Evolutionary conservation across 257 asterid species (phyloP).

Genomic region (Solanum virginianum): DNA sequence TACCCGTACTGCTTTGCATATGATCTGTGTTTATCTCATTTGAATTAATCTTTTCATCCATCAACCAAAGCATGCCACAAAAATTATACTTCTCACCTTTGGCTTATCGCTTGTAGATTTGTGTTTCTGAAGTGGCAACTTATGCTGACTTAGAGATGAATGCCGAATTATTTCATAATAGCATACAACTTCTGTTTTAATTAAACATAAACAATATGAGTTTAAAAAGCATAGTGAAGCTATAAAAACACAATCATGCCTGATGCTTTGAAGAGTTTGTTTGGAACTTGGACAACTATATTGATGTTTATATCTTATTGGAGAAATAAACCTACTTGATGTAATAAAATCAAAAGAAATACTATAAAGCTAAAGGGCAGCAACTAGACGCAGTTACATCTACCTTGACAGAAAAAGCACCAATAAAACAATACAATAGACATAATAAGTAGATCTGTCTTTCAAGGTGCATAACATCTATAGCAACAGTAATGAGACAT

Average conservation of each 20-base stretch:
- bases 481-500: too few species aligned
- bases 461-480: too few species aligned
- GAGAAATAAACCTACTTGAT: neutral
- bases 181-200: neutral
- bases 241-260: neutral
- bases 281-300: neutral
- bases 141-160: neutral
- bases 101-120: slow-evolving; percentile 4
- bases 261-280: neutral
- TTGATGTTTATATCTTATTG: neutral
- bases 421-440: neutral
- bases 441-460: too few species aligned
- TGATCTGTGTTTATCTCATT: neutral
- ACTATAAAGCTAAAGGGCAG: neutral
- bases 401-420: neutral
- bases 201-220: neutral
- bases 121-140: slow-evolving; percentile 5
- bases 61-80: neutral
- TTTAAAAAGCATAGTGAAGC: neutral
- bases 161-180: neutral
- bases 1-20: neutral
- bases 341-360: neutral
- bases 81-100: slow-evolving; percentile 17
- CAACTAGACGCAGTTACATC: neutral
- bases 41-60: neutral